phyloP scores from a whole-genome alignment of 768 basidiomycete species.

The Melanogaster broomeanus region DNA sequence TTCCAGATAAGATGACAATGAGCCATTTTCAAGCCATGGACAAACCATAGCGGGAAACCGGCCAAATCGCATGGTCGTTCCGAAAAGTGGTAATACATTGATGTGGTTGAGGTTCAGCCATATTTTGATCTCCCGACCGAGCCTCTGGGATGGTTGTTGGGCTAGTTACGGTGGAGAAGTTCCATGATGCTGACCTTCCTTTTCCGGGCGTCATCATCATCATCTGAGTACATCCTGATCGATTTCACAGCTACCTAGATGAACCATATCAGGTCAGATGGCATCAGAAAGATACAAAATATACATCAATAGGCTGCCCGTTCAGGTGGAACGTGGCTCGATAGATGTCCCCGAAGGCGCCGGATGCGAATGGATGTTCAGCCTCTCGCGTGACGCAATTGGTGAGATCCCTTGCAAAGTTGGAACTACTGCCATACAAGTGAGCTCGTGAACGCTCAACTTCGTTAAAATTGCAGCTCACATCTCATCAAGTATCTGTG shows the following conservation, averaged over 20 bases:
- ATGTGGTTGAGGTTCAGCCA: slow-evolving; percentile 31
- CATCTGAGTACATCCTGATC: background rate
- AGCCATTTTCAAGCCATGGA: slow-evolving; percentile 34
- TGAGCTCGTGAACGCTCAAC: too few relatives aligned
- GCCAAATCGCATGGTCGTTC: slow-evolving; percentile 29
- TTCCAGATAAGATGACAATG: slow-evolving; percentile 24
- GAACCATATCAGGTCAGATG: background rate
- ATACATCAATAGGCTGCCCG: background rate
- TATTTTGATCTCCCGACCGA: slow-evolving; percentile 31
- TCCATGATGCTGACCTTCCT: too few relatives aligned
- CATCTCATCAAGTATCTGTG: too few relatives aligned
- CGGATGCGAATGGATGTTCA: background rate
- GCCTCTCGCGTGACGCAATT: background rate
- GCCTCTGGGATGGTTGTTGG: too few relatives aligned
- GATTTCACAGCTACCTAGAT: slow-evolving; percentile 1
- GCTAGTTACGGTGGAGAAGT: too few relatives aligned
- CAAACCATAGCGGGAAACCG: slow-evolving; percentile 33
- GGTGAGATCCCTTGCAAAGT: background rate
- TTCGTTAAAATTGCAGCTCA: too few relatives aligned
- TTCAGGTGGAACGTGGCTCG: background rate
- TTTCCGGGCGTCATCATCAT: background rate
- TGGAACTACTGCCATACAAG: too few relatives aligned
- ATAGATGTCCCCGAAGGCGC: background rate
- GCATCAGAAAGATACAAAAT: too few relatives aligned
- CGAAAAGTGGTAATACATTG: slow-evolving; percentile 33